Conservation (phyloP, 176 grass and related monocot genomes). For the Echinochloa phyllopogon region DNA sequence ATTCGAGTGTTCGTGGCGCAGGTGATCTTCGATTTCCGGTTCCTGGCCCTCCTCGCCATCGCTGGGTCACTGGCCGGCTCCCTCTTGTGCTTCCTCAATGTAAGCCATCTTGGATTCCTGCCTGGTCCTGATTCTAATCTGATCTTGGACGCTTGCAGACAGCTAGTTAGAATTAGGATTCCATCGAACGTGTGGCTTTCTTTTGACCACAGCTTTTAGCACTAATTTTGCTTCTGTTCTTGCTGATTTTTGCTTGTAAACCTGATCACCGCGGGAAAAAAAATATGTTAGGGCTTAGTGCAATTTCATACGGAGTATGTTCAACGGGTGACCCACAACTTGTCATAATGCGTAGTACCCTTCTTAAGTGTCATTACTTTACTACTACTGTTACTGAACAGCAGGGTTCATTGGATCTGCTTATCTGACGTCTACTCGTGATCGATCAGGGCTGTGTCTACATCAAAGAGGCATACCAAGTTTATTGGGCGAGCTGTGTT, state of each 20-base stretch:
- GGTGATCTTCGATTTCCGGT: conserved; percentile 97
- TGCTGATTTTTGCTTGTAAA: not conserved
- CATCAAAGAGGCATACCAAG: conserved; percentile 86
- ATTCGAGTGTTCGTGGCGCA: conserved; percentile 33
- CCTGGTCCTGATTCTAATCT: too few species aligned
- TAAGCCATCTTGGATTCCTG: conserved; percentile 34
- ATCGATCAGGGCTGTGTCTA: conserved; percentile 76
- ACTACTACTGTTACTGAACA: not conserved
- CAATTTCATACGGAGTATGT: too few species aligned
- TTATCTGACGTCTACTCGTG: conserved; percentile 30
- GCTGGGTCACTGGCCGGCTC: conserved; percentile 87
- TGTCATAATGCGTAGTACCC: not conserved
- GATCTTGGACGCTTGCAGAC: not conserved
- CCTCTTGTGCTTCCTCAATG: conserved; percentile 89
- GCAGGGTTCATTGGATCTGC: not conserved
- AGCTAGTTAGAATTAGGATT: not conserved
- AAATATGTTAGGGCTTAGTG: too few species aligned
- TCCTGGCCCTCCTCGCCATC: conserved; percentile 85
- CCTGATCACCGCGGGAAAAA: not conserved
- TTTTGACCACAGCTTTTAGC: not conserved
- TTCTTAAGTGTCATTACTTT: not conserved
- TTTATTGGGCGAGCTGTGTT: conserved; percentile 85
- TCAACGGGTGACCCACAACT: not conserved
- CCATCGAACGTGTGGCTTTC: not conserved
- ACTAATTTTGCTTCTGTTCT: not conserved